Evolutionary conservation across 306 rosid species (phyloP).

Genomic region (Gastrolobium bilobum): DNA sequence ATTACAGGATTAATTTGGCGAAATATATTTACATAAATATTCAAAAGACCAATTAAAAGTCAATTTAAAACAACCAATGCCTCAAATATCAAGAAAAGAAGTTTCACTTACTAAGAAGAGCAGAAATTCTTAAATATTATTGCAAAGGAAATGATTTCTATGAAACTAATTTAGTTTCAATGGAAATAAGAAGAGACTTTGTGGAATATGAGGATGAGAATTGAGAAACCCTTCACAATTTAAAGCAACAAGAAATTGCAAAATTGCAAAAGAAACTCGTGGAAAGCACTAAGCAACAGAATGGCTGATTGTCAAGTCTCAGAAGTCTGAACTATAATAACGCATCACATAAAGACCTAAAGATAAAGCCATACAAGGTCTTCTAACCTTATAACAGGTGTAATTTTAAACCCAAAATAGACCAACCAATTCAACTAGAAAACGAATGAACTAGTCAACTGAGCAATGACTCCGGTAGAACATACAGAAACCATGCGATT

Average conservation of each 20-base stretch:
- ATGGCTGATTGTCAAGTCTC: not conserved
- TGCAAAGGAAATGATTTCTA: conserved; percentile 1
- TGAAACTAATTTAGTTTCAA: conserved; percentile 2
- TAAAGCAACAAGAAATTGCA: not conserved
- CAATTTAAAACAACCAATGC: conserved; percentile 29
- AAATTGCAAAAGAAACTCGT: not conserved
- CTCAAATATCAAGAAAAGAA: conserved; percentile 15
- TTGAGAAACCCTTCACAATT: not conserved
- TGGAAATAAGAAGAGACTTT: conserved; percentile 12
- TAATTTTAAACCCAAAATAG: not conserved
- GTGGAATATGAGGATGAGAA: conserved; percentile 6
- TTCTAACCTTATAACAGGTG: not conserved
- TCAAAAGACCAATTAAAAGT: not conserved
- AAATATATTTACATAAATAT: conserved; percentile 24
- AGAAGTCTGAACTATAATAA: not conserved
- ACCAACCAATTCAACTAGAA: not conserved
- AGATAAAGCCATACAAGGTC: conserved; percentile 10
- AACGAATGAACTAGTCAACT: not conserved
- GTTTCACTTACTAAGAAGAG: conserved; percentile 10
- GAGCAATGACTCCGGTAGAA: not conserved
- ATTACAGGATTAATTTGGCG: conserved; percentile 39
- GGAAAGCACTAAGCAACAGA: conserved; percentile 3
- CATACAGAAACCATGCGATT: not conserved
- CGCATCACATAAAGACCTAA: not conserved
- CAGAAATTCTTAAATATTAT: conserved; percentile 15